A percentile compares a stretch with the other conserved stretches of the same genome.
Evolutionary conservation across 345 rosid genomes (phyloP).

Genomic region (Gossypioides kirkii): DNA sequence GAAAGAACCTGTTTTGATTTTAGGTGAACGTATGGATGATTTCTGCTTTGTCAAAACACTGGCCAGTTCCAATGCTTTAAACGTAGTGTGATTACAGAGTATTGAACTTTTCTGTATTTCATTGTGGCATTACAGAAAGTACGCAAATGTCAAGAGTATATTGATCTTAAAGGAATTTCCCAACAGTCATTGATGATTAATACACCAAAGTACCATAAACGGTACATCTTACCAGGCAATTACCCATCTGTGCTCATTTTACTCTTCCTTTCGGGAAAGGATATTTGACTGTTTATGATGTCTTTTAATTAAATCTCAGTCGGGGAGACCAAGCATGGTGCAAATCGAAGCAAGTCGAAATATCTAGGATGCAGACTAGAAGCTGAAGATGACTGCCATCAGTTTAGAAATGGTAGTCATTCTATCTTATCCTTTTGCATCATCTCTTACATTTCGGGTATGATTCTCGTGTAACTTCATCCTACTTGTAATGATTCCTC

Average conservation of each 20-base stretch:
- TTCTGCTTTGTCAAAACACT: neutral
- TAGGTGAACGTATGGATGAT: neutral
- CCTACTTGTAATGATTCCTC: conserved; percentile 22
- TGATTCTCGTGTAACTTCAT: conserved; percentile 14
- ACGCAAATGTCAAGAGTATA: conserved; percentile 75
- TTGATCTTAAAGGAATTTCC: conserved; percentile 79
- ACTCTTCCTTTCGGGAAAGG: neutral
- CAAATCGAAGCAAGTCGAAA: conserved; percentile 47
- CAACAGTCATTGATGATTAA: conserved; percentile 73
- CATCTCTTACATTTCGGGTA: neutral
- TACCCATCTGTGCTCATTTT: neutral
- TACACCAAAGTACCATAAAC: conserved; percentile 81
- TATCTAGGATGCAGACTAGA: conserved; percentile 56
- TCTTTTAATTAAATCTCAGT: conserved; percentile 35
- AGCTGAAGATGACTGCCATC: conserved; percentile 73
- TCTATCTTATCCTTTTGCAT: conserved; percentile 4
- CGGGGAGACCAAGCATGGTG: conserved; percentile 73
- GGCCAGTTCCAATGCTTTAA: neutral
- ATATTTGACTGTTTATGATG: conserved; percentile 7
- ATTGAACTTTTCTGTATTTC: conserved; percentile 6
- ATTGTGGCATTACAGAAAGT: conserved; percentile 51
- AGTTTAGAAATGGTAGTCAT: conserved; percentile 56
- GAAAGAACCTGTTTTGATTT: too few relatives aligned
- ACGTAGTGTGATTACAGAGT: neutral
- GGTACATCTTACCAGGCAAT: conserved; percentile 77